Conservation (phyloP, 164 flowering plant species). For the Stephania japonica region DNA sequence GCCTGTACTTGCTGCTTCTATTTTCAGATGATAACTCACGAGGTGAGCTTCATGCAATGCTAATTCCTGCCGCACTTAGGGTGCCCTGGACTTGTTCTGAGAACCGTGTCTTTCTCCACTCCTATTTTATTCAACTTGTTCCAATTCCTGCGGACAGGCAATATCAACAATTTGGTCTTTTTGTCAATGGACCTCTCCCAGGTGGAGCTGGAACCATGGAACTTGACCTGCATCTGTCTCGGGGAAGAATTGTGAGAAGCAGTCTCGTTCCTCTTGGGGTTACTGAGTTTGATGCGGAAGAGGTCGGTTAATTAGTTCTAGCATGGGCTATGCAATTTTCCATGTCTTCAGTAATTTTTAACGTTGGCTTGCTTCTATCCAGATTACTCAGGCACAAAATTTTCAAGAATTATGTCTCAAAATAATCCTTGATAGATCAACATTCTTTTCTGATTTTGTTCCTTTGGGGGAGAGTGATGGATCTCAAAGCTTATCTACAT, state of each 20-base stretch:
- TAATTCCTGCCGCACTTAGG: constrained; percentile 61
- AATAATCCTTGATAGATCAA: constrained; percentile 66
- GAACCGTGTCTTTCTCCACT: constrained; percentile 29
- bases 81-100: constrained; percentile 43
- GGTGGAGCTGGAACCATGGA: constrained; percentile 68
- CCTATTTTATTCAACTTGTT: constrained; percentile 48
- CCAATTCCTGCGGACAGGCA: constrained; percentile 74
- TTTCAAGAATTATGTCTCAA: constrained; percentile 86
- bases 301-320: constrained; percentile 36
- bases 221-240: constrained; percentile 77
- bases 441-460: constrained; percentile 50
- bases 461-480: constrained; percentile 37
- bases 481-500: constrained; percentile 33
- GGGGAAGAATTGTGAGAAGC: constrained; percentile 69
- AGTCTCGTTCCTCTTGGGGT: constrained; percentile 53
- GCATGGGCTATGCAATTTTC: not conserved
- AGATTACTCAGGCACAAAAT: constrained; percentile 58
- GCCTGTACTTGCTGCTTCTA: constrained; percentile 6
- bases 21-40: constrained; percentile 51
- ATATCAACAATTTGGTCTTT: constrained; percentile 71
- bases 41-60: constrained; percentile 74
- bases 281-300: constrained; percentile 38
- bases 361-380: constrained; percentile 17
- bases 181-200: constrained; percentile 65
- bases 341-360: not conserved